phyloP scores from a whole-genome alignment of 1,284 basidiomycete species.

The Microbotryum scabiosae region DNA sequence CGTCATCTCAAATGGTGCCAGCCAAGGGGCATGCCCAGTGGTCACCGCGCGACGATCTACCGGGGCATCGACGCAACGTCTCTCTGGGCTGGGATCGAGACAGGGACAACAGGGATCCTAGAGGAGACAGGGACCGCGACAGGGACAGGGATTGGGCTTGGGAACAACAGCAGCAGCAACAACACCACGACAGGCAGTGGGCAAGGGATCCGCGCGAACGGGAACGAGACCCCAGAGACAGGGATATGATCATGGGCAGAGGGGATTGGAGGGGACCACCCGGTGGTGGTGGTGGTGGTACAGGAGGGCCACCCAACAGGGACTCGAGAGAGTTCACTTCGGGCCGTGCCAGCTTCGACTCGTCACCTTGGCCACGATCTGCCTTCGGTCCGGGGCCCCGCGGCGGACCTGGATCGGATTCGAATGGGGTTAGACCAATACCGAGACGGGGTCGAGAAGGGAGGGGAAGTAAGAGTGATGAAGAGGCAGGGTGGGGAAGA shows the following conservation, averaged over 20 bases:
- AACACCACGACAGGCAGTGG: too few relatives aligned
- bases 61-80: constrained; percentile 13
- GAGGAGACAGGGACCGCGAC: constrained; percentile 6
- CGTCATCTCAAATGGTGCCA: background rate
- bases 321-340: background rate
- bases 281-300: background rate
- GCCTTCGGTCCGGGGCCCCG: too few relatives aligned
- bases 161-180: background rate
- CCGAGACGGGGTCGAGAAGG: too few relatives aligned
- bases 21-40: background rate
- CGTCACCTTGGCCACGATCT: too few relatives aligned
- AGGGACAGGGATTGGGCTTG: background rate
- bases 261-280: too few relatives aligned
- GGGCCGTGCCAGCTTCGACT: too few relatives aligned
- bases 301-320: background rate
- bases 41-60: background rate
- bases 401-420: too few relatives aligned
- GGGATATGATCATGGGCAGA: background rate
- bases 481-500: too few relatives aligned
- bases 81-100: constrained; percentile 10
- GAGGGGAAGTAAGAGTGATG: too few relatives aligned
- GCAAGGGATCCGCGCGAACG: background rate
- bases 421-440: too few relatives aligned
- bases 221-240: background rate
- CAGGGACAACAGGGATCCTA: constrained; percentile 17